Base-by-base conservation (phyloP, 257 asterid species). In the Orobanche coerulescens region DNA sequence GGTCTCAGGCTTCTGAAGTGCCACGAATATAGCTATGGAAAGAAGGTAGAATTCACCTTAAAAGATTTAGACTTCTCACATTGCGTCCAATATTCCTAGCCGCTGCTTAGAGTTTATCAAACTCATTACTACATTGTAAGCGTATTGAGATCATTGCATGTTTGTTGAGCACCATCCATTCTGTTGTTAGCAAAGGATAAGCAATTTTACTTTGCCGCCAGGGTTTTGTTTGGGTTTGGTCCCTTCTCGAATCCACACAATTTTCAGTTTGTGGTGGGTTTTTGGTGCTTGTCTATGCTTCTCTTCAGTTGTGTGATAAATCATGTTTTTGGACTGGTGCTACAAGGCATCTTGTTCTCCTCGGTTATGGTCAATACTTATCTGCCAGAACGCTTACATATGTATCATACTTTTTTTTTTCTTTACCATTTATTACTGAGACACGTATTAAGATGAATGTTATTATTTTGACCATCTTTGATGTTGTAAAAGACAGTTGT, bases 381-480 rank as follows among this genome's bases (percentile, higher is more conserved):
- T 24, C 15, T 50, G 36, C n/a, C 54, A 51, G 14, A 8, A 63
- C 49, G 30, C 37, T 20, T 18, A 55, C 36, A 14, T 39, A 24
- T 62, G 34, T 52, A 30, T 66, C 46, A 25, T 65, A 40, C 31
- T 37, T 60, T 59, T 59, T 34, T 18, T 26, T 14, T 37, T 20
- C 20, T n/a, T n/a, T n/a, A 30, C 62, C 26, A 51, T 54, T n/a
- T 22, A 26, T 51, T 24, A 51, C 9, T n/a, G 46, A 4, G 23
- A 44, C 6, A 42, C 11, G 25, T 30, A 46, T 71, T 9, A 22
- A 46, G 20, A 26, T 67, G 25, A 23, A 23, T 3, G 4, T 23
- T 33, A 37, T 36, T 53, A 52, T 33, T 66, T 25, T 19, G 28
- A 26, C 39, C 44, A 49, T 23, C 44, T 60, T 20, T 65, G 43